Evolutionary conservation across 1,284 basidiomycete genomes (phyloP).

Genomic region (Ganoderma multipileum): DNA sequence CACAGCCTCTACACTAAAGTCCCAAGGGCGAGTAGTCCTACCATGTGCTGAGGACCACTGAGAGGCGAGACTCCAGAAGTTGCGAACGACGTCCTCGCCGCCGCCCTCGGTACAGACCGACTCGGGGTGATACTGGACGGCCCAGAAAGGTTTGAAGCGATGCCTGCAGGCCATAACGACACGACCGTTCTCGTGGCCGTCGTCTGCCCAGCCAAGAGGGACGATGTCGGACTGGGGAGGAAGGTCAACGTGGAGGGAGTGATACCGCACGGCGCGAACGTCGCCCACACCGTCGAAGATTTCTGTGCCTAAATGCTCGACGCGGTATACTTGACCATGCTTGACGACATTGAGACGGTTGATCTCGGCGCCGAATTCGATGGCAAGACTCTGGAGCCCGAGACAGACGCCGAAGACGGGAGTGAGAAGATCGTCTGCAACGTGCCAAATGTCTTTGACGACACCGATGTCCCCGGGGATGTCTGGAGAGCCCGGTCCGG

Average conservation of each 20-base stretch:
- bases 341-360: constrained; percentile 65
- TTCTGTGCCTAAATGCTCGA: constrained; percentile 62
- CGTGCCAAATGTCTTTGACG: constrained; percentile 69
- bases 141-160: constrained; percentile 79
- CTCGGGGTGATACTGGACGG: constrained; percentile 97
- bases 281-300: constrained; percentile 68
- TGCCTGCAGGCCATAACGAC: constrained; percentile 80
- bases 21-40: constrained; percentile 51
- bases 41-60: constrained; percentile 54
- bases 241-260: constrained; percentile 72
- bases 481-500: constrained; percentile 84
- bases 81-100: constrained; percentile 67
- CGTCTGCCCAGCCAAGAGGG: constrained; percentile 72
- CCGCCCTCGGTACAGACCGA: constrained; percentile 72
- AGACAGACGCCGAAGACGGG: constrained; percentile 92
- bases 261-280: constrained; percentile 86
- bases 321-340: constrained; percentile 82
- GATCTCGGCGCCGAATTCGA: constrained; percentile 75
- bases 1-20: constrained; percentile 39
- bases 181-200: constrained; percentile 65
- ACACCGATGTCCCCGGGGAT: constrained; percentile 68
- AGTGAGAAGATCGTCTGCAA: constrained; percentile 56
- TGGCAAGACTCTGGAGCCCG: constrained; percentile 89
- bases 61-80: constrained; percentile 74
- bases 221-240: constrained; percentile 54